Base-by-base conservation (phyloP, 176 grass and related monocot species). In the Aegilops speltoides region DNA sequence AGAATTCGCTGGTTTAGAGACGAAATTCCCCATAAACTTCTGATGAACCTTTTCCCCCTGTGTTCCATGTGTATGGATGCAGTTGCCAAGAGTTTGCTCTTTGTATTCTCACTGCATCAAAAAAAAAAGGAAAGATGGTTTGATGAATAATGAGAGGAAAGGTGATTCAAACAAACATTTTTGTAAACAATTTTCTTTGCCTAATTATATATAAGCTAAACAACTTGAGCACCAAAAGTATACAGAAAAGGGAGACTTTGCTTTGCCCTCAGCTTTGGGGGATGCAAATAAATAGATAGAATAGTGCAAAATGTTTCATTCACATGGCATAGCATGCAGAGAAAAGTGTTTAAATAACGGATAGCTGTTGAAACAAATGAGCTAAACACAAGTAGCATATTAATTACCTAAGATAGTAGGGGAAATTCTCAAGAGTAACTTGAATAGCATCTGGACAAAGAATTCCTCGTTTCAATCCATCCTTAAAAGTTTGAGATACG, bases 341-440 rank as follows among this genome's bases (percentile, higher is more conserved):
- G 63, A 65, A 15, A 65, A 78, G 29, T 59, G 28, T 78, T 12
- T 54, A 34, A 56, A 62, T 65, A 60, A 32, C 24, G 3, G 62
- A 79, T 59, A 85, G 10, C 25, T 77, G 40, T 73, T 34, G 59
- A 82, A 89, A 60, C 6, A 64, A 78, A 78, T 72, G 14, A 34
- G 32, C 20, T 38, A 33, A 61, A 72, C 19, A 22, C 56, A 59
- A 69, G 4, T 34, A 89, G 36, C 24, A 87, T 82, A 83, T 86
- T 22, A 93, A 80, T 86, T 25, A 95, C 95, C 95, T 95, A 86
- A 98, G 75, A 92, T 90, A 95, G 71, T 95, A 95, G 3, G 93
- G 93, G 57, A 95, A 95, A 80, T 90, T 83, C 59, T 93, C 87
- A 84, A 95, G 79, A 41, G 93, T 92, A 87, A 90, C 86, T 60